Conservation (phyloP, 176 grass and related monocot genomes). For the Cocos nucifera region DNA sequence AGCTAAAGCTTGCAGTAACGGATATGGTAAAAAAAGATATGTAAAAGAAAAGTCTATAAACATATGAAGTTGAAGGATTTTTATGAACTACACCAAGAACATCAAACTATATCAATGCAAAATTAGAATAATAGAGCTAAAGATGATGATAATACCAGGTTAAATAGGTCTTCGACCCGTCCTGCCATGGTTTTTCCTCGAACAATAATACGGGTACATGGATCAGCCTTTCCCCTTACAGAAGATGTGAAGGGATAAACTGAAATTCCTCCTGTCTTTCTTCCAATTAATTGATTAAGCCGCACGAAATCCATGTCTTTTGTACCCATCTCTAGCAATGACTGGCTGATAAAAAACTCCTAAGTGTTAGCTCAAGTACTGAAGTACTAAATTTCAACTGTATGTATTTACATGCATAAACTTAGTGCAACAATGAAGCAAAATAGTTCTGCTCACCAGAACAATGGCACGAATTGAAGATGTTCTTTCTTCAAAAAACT, state of each 20-base stretch:
- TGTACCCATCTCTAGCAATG: slow-evolving; percentile 97
- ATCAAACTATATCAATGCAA: too few relatives aligned
- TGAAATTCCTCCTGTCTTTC: slow-evolving; percentile 98
- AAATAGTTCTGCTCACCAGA: slow-evolving; percentile 54
- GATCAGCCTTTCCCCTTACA: slow-evolving; percentile 67
- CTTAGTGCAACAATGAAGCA: slow-evolving; percentile 9
- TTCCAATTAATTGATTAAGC: slow-evolving; percentile 96
- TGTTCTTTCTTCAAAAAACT: slow-evolving; percentile 84
- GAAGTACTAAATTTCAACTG: background rate
- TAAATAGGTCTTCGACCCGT: slow-evolving; percentile 81
- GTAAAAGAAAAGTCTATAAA: too few relatives aligned
- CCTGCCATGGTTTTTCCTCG: slow-evolving; percentile 81
- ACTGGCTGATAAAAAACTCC: slow-evolving; percentile 57
- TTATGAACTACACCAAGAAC: too few relatives aligned
- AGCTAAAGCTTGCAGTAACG: too few relatives aligned
- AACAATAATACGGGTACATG: slow-evolving; percentile 71
- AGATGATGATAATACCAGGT: slow-evolving; percentile 52
- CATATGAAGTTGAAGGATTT: too few relatives aligned
- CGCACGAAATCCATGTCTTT: slow-evolving; percentile 99
- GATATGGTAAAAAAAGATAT: too few relatives aligned
- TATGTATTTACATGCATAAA: background rate
- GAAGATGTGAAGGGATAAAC: slow-evolving; percentile 97
- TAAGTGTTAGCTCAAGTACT: slow-evolving; percentile 23
- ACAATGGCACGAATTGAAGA: slow-evolving; percentile 81
- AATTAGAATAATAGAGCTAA: slow-evolving; percentile 1